These are phyloP conservation scores for Cryphonectria carpinicola DNA, from an alignment of 2,329 filamentous ascomycete species.

Conservation along the genomic window DNA sequence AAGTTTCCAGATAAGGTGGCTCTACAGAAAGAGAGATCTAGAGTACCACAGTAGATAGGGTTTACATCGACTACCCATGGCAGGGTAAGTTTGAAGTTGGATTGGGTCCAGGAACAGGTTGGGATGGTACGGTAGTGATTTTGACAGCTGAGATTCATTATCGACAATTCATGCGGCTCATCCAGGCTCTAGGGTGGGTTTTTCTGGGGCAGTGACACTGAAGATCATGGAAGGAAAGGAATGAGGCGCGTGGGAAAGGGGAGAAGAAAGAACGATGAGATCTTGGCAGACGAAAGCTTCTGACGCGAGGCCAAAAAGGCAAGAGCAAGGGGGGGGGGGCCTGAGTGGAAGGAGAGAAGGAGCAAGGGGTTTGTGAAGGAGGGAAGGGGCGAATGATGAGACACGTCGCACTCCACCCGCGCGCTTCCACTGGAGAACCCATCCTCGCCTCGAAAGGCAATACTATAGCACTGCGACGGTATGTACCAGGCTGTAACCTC, in stretches of 20 bases:
- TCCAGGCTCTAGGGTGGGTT: slow-evolving; percentile 2
- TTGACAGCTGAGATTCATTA: not conserved
- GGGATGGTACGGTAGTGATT: not conserved
- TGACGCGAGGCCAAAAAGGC: not conserved
- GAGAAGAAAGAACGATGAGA: not conserved
- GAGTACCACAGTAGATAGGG: not conserved
- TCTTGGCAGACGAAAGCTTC: not conserved
- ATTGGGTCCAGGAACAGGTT: not conserved
- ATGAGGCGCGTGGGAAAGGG: not conserved
- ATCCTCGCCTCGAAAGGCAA: not conserved
- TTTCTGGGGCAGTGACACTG: not conserved
- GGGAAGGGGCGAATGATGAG: not conserved
- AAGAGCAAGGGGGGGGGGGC: not conserved
- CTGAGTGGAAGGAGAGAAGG: not conserved
- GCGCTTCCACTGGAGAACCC: not conserved
- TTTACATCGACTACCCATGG: not conserved
- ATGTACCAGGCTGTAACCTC: not conserved
- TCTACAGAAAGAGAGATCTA: too few species aligned
- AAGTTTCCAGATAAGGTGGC: too few species aligned
- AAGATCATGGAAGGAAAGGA: not conserved
- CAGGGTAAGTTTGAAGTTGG: not conserved
- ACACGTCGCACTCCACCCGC: not conserved
- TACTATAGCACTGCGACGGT: not conserved
- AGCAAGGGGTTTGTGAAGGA: too few species aligned
- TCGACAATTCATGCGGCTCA: not conserved